Evolutionary conservation across 2,329 filamentous ascomycete species (phyloP).

Genomic region (Hypoxylon sp.): DNA sequence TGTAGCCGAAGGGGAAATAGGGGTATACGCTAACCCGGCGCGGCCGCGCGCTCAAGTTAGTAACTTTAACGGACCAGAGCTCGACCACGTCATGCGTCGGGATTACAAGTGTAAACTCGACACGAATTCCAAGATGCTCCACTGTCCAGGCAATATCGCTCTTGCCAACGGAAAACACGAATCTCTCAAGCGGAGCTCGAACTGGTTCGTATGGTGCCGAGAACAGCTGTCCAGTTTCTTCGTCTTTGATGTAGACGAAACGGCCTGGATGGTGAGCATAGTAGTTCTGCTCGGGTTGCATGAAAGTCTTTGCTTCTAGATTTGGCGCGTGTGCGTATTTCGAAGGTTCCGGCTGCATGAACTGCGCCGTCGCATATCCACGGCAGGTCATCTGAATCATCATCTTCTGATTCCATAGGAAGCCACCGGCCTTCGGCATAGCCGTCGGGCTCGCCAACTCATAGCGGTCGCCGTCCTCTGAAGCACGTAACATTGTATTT

Average conservation of each 20-base stretch:
- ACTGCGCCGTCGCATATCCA: constrained; percentile 65
- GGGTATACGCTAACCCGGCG: constrained; percentile 62
- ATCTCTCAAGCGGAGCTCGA: constrained; percentile 56
- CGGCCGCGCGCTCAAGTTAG: constrained; percentile 55
- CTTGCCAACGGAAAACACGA: constrained; percentile 63
- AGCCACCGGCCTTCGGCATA: constrained; percentile 63
- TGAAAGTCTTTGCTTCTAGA: constrained; percentile 66
- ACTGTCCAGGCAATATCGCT: constrained; percentile 63
- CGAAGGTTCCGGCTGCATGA: constrained; percentile 68
- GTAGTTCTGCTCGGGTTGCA: constrained; percentile 68
- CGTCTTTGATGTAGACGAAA: constrained; percentile 67
- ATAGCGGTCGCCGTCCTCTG: constrained; percentile 61
- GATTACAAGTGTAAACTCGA: constrained; percentile 61
- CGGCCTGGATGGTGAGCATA: constrained; percentile 66
- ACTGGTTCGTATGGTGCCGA: constrained; percentile 66
- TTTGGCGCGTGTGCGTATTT: constrained; percentile 68
- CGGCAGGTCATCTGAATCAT: constrained; percentile 68
- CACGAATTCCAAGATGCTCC: constrained; percentile 58
- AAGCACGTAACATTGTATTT: constrained; percentile 41
- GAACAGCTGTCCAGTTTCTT: constrained; percentile 59
- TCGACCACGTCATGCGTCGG: constrained; percentile 64
- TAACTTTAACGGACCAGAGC: constrained; percentile 63
- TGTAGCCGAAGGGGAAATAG: constrained; percentile 67
- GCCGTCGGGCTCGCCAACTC: constrained; percentile 64
- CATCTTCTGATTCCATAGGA: constrained; percentile 69